Percentiles rank a stretch among this genome's conserved stretches.
Evolutionary conservation across 2,329 filamentous ascomycete genomes (phyloP).

Genomic region (Pestalotiopsis sp.): DNA sequence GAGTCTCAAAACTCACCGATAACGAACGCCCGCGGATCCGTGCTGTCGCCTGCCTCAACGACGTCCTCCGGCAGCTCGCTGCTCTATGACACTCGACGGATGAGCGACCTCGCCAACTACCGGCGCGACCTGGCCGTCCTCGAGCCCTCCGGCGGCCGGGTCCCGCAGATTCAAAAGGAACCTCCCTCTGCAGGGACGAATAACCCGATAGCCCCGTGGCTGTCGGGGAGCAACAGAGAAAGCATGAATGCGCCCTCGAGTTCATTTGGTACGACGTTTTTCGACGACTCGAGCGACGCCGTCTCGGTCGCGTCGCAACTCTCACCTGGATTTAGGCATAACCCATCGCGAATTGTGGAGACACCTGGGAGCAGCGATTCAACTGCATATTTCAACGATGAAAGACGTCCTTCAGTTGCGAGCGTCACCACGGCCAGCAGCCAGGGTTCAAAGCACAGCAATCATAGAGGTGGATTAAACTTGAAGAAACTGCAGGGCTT

Average conservation of each 20-base stretch:
- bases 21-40: conserved; percentile 31
- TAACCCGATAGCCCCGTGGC: conserved; percentile 60
- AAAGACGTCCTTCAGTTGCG: conserved; percentile 82
- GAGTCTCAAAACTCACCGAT: conserved; percentile 52
- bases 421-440: conserved; percentile 87
- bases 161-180: conserved; percentile 62
- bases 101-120: conserved; percentile 69
- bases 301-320: conserved; percentile 64
- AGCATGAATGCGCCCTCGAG: conserved; percentile 37
- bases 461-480: conserved; percentile 65
- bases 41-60: conserved; percentile 43
- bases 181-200: conserved; percentile 58
- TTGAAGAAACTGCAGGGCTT: conserved; percentile 83
- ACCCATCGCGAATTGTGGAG: conserved; percentile 28
- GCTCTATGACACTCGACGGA: conserved; percentile 56
- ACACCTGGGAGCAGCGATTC: conserved; percentile 59
- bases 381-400: conserved; percentile 65
- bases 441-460: conserved; percentile 75
- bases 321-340: conserved; percentile 69
- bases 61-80: conserved; percentile 48
- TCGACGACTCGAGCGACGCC: conserved; percentile 76
- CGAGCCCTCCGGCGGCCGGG: conserved; percentile 59
- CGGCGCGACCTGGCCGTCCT: conserved; percentile 72
- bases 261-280: conserved; percentile 62
- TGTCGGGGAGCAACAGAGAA: conserved; percentile 47